A percentile compares a stretch with the other conserved stretches of the same genome.
phyloP scores from a whole-genome alignment of 2,329 filamentous ascomycete genomes.

The Xylaria polymorpha region DNA sequence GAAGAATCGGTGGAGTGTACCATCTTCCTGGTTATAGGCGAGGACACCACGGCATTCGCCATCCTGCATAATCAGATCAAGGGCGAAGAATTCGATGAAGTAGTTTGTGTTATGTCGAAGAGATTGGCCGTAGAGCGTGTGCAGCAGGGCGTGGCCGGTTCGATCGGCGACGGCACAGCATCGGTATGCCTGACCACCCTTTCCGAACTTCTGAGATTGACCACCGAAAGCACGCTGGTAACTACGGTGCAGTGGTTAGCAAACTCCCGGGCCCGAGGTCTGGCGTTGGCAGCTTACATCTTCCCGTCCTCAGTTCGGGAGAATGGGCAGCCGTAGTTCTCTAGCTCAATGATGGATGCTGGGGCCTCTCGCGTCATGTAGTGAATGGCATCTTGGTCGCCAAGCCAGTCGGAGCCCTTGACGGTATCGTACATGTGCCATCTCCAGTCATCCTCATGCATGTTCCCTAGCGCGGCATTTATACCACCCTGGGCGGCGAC shows the following conservation, averaged over 20 bases:
- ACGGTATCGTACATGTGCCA: slow-evolving; percentile 99
- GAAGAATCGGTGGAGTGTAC: slow-evolving; percentile 95
- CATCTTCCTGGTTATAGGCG: slow-evolving; percentile 98
- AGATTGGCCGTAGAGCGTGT: slow-evolving; percentile 98
- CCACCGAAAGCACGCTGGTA: slow-evolving; percentile 99
- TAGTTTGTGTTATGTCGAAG: slow-evolving; percentile 98
- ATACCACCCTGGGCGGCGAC: slow-evolving; percentile 86
- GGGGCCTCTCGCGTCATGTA: slow-evolving; percentile 98
- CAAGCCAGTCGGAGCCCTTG: slow-evolving; percentile 97
- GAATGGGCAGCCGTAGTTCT: slow-evolving; percentile 98
- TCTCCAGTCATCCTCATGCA: slow-evolving; percentile 98
- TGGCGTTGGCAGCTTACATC: slow-evolving; percentile 66
- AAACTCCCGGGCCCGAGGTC: background rate
- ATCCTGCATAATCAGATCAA: slow-evolving; percentile 97
- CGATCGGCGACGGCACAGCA: slow-evolving; percentile 96
- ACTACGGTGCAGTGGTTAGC: slow-evolving; percentile 57
- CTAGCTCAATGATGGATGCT: slow-evolving; percentile 90
- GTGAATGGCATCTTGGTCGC: slow-evolving; percentile 97
- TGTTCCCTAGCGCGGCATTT: slow-evolving; percentile 90
- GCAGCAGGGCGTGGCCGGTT: slow-evolving; percentile 96
- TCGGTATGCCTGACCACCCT: slow-evolving; percentile 97
- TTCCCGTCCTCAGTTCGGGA: slow-evolving; percentile 95
- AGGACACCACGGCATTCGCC: slow-evolving; percentile 96
- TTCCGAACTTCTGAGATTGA: slow-evolving; percentile 93
- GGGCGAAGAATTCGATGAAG: slow-evolving; percentile 99